Percentiles rank a stretch among this genome's conserved stretches.
Conservation (phyloP, 129 eudicot species). For the Pseudognaphalium luteoalbum region DNA sequence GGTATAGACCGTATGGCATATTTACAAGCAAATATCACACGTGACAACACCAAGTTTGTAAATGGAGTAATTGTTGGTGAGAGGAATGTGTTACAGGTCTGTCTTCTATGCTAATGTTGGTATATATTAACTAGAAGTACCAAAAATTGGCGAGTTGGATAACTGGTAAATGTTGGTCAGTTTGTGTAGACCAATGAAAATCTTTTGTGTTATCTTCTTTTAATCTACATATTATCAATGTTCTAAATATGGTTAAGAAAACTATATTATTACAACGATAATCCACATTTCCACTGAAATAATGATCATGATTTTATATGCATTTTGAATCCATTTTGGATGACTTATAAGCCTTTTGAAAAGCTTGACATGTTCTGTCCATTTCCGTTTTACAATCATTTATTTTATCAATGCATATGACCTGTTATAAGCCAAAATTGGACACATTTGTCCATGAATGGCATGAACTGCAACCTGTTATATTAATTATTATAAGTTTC, state of each 20-base stretch:
- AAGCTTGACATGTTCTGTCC: not conserved
- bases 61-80: constrained; percentile 94
- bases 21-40: constrained; percentile 84
- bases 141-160: not conserved
- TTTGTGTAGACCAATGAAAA: not conserved
- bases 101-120: constrained; percentile 6
- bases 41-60: constrained; percentile 83
- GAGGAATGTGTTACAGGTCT: constrained; percentile 88
- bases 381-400: too few relatives aligned
- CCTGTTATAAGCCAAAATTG: not conserved
- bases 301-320: not conserved
- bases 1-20: constrained; percentile 90
- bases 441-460: not conserved
- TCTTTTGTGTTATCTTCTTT: not conserved
- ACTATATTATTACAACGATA: not conserved
- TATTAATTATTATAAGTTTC: not conserved
- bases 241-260: not conserved
- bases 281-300: not conserved
- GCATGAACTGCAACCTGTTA: not conserved
- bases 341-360: not conserved
- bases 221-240: not conserved
- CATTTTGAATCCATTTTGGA: not conserved
- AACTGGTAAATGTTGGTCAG: not conserved
- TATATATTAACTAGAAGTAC: not conserved
- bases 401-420: not conserved